Evolutionary conservation across 768 basidiomycete genomes (phyloP), one percentile per base, ranked within the genome.

Genomic region (Pisolithus marmoratus): DNA sequence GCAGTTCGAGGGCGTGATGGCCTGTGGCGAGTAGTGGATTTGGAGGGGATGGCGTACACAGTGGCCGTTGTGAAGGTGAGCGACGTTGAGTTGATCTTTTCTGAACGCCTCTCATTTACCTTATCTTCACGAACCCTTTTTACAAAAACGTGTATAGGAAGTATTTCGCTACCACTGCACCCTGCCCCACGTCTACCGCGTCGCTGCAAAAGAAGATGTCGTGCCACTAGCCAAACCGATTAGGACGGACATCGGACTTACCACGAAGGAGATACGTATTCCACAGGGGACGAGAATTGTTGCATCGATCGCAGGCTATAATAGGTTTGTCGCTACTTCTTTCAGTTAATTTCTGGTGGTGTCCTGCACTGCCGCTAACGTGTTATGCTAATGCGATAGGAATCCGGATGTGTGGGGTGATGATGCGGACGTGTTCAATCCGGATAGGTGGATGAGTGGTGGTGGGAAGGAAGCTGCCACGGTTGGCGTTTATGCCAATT

Each of bases 91-190:
- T 54, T 22, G 40, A 27, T 8, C 17, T 38, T 8, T 14, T 22
- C 9, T 40, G 15, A 20, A 24, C 2, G 11, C 11, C 48, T 40
- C 22, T 15, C 11, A 34, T 27, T 27, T 27, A 5, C 8, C 31
- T 34, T 34, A 12, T 34, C 31, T 11, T 22, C 9, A 22, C 12
- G 20, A 42, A 19, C 9, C 15, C 19, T 38, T 15, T 20, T 26
- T 38, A 24, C 17, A 19, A 19, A 38, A 11, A 31, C 42, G 8
- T 34, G 14, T n/a, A 19, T 26, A 52, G 53, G 72, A 73, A 54
- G 57, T 60, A 8, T 58, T 74, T 14, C 64, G 72, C 20, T 61
- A 66, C 48, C 66, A 70, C 51, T 69, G 72, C 42, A 65, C 65
- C 15, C 58, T 65, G 8, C 63, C 63, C 26, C 61, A 64, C 20